phyloP scores from a whole-genome alignment of 805 yeast species.

The Candida palmyrensis region DNA sequence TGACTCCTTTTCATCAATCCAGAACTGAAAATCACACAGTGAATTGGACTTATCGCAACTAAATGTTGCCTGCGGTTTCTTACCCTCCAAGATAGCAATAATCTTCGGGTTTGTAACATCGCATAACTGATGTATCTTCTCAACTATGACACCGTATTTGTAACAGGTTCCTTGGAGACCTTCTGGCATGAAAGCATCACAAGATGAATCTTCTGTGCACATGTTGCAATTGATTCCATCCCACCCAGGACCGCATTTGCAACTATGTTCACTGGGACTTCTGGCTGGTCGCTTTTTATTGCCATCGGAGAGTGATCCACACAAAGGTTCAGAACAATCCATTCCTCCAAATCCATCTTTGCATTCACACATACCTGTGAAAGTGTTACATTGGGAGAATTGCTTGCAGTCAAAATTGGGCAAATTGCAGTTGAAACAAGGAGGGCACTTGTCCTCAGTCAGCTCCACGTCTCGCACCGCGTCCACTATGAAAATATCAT shows the following conservation, averaged over 20 bases:
- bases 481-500: conserved; percentile 1
- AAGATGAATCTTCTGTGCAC: conserved; percentile 67
- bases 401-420: conserved; percentile 90
- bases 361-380: conserved; percentile 89
- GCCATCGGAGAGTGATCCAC: conserved; percentile 76
- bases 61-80: conserved; percentile 87
- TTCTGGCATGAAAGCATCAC: conserved; percentile 86
- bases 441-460: conserved; percentile 58
- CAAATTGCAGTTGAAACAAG: conserved; percentile 91
- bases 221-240: conserved; percentile 89
- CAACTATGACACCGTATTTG: conserved; percentile 75
- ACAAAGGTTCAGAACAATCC: conserved; percentile 82
- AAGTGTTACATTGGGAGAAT: conserved; percentile 81
- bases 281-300: conserved; percentile 59
- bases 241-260: conserved; percentile 87
- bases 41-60: conserved; percentile 67
- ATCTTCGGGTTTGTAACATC: conserved; percentile 90
- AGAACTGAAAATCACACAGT: conserved; percentile 85
- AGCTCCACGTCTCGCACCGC: background rate
- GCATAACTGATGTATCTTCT: conserved; percentile 84
- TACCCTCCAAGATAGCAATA: conserved; percentile 70
- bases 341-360: conserved; percentile 89
- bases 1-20: conserved; percentile 89
- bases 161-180: conserved; percentile 86
- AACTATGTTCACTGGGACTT: conserved; percentile 41